phyloP scores from a whole-genome alignment of 768 basidiomycete genomes.

The Chlorophyllum brunneum region DNA sequence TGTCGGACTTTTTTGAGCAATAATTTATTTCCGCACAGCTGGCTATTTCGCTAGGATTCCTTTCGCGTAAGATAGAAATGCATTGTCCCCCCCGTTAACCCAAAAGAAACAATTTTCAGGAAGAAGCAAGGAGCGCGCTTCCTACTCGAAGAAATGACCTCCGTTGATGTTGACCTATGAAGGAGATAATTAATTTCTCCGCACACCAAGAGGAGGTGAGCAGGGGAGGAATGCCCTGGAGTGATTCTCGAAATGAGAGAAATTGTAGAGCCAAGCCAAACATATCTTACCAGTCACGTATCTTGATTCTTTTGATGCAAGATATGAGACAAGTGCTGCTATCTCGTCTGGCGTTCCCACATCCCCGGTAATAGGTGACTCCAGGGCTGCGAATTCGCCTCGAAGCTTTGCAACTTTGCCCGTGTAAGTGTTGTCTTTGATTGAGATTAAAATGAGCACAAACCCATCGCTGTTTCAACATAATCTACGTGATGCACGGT shows the following conservation, averaged over 20 bases:
- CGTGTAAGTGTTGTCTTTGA: neutral
- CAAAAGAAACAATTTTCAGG: no score
- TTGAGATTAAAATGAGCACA: neutral
- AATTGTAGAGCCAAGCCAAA: no score
- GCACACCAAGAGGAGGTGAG: neutral
- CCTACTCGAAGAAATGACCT: conserved; percentile 19
- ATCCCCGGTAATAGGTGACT: neutral
- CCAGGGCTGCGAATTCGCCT: neutral
- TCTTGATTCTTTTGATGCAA: conserved; percentile 17
- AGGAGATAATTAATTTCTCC: conserved; percentile 5
- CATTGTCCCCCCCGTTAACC: no score
- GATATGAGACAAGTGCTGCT: conserved; percentile 18
- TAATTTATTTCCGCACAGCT: no score
- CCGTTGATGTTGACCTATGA: conserved; percentile 14
- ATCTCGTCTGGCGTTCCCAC: conserved; percentile 11
- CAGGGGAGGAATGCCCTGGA: no score
- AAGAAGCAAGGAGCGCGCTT: no score
- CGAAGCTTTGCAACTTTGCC: neutral
- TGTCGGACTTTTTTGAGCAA: no score
- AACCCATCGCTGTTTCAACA: neutral
- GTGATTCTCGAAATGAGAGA: neutral
- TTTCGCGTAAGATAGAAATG: no score
- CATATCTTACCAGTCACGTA: conserved; percentile 16
- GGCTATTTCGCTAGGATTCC: no score
- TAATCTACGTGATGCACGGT: no score